These are phyloP conservation scores for Vitis hybrid DNA, from an alignment of 177 flowering plant genomes.

Conservation along the genomic window DNA sequence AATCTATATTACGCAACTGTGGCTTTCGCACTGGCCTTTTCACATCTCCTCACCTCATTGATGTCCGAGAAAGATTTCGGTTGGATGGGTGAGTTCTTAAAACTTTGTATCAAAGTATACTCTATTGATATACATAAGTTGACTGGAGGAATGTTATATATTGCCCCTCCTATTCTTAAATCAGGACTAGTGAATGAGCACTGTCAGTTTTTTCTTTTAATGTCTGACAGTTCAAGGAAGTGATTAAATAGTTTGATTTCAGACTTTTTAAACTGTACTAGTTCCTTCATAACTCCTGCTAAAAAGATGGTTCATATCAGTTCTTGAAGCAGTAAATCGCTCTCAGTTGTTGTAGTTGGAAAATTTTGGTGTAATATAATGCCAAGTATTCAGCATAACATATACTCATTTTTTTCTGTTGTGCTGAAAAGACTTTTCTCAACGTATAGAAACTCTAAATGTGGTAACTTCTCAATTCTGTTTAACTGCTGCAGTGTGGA, in stretches of 20 bases:
- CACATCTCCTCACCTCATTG: slow-evolving; percentile 98
- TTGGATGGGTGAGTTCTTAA: slow-evolving; percentile 74
- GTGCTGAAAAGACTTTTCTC: not conserved
- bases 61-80: slow-evolving; percentile 90
- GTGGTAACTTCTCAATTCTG: slow-evolving; percentile 7
- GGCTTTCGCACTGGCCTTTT: slow-evolving; percentile 97
- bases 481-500: slow-evolving; percentile 56
- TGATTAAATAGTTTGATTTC: not conserved
- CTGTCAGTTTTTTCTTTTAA: not conserved
- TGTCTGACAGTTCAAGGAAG: not conserved
- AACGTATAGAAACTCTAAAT: not conserved
- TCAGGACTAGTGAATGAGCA: not conserved
- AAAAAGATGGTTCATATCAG: not conserved
- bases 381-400: not conserved
- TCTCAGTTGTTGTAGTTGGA: not conserved
- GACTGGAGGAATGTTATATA: not conserved
- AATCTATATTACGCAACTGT: slow-evolving; percentile 87
- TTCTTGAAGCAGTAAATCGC: not conserved
- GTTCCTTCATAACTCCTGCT: too few species aligned
- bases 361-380: not conserved
- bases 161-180: not conserved
- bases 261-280: too few species aligned
- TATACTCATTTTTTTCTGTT: not conserved
- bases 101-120: not conserved
- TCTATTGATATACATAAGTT: not conserved